Evolutionary conservation across 495 filamentous ascomycete genomes (phyloP).

Genomic region (Penicillium desertorum): DNA sequence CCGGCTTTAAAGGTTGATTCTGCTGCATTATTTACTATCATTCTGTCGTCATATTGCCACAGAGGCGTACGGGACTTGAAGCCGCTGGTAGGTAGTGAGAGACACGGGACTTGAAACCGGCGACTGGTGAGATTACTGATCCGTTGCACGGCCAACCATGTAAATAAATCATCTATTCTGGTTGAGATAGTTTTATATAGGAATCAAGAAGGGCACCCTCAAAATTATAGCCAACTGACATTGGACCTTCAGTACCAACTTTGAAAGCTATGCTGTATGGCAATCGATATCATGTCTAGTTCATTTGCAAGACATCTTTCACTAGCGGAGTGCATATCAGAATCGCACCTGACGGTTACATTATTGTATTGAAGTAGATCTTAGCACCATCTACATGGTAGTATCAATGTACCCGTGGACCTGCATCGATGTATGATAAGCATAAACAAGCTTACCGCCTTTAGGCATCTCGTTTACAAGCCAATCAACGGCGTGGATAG

Average conservation of each 20-base stretch:
- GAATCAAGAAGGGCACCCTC: neutral
- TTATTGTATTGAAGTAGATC: neutral
- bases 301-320: neutral
- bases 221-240: neutral
- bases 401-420: neutral
- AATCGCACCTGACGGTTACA: neutral
- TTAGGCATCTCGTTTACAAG: conserved; percentile 36
- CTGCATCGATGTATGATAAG: conserved; percentile 2
- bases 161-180: neutral
- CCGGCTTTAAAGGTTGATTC: neutral
- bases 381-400: neutral
- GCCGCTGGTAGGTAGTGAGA: neutral
- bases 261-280: neutral
- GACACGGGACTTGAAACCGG: conserved; percentile 6
- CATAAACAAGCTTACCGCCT: conserved; percentile 31
- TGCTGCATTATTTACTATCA: conserved; percentile 9
- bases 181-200: neutral
- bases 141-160: neutral
- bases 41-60: conserved; percentile 25
- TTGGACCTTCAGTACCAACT: neutral
- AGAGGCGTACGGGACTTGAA: conserved; percentile 1
- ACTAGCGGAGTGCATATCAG: neutral
- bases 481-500: conserved; percentile 28
- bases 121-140: neutral
- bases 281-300: neutral